Conservation (phyloP, 1,284 basidiomycete species). For the Fomitopsis pinicola region DNA sequence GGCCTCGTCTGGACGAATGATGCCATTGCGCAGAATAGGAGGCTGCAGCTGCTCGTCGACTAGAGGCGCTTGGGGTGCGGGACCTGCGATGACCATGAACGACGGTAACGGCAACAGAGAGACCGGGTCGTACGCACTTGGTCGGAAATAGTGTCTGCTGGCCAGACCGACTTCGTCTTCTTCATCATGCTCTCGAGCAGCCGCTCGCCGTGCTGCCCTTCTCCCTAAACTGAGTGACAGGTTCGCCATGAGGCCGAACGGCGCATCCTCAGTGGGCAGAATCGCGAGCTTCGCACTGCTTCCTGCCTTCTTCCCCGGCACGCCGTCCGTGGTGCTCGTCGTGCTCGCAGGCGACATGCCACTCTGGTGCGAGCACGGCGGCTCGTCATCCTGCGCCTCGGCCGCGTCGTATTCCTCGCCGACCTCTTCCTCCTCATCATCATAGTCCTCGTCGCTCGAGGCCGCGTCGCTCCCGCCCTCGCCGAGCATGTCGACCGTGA, state of each 20-base stretch:
- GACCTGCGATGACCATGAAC: constrained; percentile 29
- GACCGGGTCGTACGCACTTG: constrained; percentile 39
- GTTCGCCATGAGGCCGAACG: constrained; percentile 67
- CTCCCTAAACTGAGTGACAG: constrained; percentile 46
- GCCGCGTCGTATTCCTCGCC: constrained; percentile 13
- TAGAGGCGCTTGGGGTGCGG: constrained; percentile 34
- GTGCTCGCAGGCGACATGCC: neutral
- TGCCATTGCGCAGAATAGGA: constrained; percentile 67
- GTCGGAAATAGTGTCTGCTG: constrained; percentile 57
- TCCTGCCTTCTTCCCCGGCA: constrained; percentile 25
- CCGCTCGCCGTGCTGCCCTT: constrained; percentile 24
- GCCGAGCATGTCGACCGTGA: constrained; percentile 47
- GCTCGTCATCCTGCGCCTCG: constrained; percentile 6
- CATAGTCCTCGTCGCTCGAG: constrained; percentile 16
- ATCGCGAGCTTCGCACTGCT: constrained; percentile 36
- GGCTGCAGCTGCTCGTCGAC: constrained; percentile 40
- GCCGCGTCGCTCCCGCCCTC: constrained; percentile 24
- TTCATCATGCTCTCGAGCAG: constrained; percentile 32
- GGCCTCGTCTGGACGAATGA: constrained; percentile 69
- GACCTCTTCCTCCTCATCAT: constrained; percentile 16
- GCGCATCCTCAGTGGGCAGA: constrained; percentile 55
- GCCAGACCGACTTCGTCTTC: constrained; percentile 56
- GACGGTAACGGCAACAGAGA: neutral
- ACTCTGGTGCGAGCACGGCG: constrained; percentile 1
- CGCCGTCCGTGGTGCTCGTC: constrained; percentile 3